Evolutionary conservation across 768 basidiomycete genomes (phyloP), one percentile per base, ranked within the genome.

Genomic region (Pholiota conissans): DNA sequence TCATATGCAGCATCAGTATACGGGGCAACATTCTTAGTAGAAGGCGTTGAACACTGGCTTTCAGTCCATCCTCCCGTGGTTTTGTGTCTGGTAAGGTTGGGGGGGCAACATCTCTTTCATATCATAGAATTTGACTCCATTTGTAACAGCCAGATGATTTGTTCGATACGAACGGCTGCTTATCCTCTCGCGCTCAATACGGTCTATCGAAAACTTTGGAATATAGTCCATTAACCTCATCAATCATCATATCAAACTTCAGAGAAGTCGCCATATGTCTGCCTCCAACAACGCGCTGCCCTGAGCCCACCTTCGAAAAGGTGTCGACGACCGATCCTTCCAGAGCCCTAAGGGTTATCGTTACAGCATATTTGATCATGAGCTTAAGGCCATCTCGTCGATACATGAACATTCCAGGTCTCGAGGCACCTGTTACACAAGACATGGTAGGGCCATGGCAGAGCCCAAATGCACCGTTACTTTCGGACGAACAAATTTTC

Each of bases 401-500:
- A 9, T 45, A 45, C n/a, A n/a, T 50, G 16, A 30, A 50, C 4
- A 7, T 11, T 0, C 49, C 49, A 5, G 3, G 6, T 7, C 3
- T 20, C 22, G n/a, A 1, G 5, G 5, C 10, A 6, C 16, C 18
- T 0, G 7, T 49, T 7, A 24, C 20, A 22, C 27, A 14, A 13
- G 26, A 16, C 28, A 1, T 49, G 28, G 32, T 49, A 39, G 63
- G 63, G 37, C 63, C 62, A 9, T 55, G 53, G n/a, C 60, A 63
- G 35, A 48, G 66, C 22, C 63, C 61, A 3, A 16, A 58, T 34
- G 26, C 52, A 55, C 35, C 59, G 29, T 39, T 62, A 47, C 61
- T 61, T 46, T 3, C 62, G 42, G 65, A 67, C 49, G 63, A 67
- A 45, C 35, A 65, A 35, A 49, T 69, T n/a, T 67, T 69, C 30